These are phyloP conservation scores for Canavalia gladiata DNA, from an alignment of 306 rosid genomes.

Conservation along the genomic window DNA sequence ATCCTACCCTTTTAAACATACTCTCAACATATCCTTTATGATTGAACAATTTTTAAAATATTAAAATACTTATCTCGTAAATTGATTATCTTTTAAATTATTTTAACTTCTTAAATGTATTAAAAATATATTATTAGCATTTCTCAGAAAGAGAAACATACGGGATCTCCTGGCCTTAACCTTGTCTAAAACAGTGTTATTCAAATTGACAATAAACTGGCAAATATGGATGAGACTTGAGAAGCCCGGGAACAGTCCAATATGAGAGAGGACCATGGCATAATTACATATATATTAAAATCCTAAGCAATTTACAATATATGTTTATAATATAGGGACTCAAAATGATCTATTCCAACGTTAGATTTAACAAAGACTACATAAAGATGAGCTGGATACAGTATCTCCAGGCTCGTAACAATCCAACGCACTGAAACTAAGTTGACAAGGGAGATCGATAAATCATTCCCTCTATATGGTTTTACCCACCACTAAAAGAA, in stretches of 20 bases:
- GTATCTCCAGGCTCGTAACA: constrained; percentile 33
- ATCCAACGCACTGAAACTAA: constrained; percentile 33
- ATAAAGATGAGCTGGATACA: constrained; percentile 21
- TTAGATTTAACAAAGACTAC: constrained; percentile 24
- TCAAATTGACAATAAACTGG: background rate
- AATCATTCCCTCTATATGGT: constrained; percentile 32
- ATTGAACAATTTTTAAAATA: no score
- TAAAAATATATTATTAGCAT: no score
- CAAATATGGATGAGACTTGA: background rate
- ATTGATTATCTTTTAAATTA: no score
- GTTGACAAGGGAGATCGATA: constrained; percentile 41
- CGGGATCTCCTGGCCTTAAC: background rate
- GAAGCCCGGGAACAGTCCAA: background rate
- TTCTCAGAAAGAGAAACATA: no score
- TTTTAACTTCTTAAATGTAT: no score
- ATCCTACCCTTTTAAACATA: no score
- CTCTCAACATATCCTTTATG: no score
- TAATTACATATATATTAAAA: constrained; percentile 9
- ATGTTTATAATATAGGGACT: constrained; percentile 32
- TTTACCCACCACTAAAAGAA: constrained; percentile 29
- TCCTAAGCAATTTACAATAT: constrained; percentile 34
- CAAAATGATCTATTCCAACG: constrained; percentile 39
- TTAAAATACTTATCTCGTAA: no score
- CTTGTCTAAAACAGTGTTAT: background rate
- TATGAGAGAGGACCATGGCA: background rate